phyloP scores from a whole-genome alignment of 2,329 filamentous ascomycete species.

The Neopestalotiopsis rosae region DNA sequence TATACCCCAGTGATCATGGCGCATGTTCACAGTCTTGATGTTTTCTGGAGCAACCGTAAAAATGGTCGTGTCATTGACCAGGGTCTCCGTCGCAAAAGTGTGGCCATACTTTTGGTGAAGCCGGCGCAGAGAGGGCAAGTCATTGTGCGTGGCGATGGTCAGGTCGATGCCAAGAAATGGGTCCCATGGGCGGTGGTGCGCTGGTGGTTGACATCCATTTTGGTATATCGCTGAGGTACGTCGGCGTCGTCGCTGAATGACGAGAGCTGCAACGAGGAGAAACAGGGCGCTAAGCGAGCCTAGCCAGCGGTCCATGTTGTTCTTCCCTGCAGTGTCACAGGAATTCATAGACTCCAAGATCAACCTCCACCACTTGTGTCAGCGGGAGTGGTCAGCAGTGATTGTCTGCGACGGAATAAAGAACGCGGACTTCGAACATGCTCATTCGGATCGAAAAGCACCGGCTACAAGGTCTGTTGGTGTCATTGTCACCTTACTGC shows the following conservation, averaged over 20 bases:
- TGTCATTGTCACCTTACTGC: too few species aligned
- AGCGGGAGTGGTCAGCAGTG: too few species aligned
- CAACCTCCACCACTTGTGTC: too few species aligned
- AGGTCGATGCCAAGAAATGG: background rate
- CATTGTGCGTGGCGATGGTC: background rate
- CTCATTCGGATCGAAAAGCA: too few species aligned
- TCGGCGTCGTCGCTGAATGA: background rate
- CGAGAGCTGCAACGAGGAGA: background rate
- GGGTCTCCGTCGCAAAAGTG: background rate
- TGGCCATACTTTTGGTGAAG: background rate
- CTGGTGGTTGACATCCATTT: background rate
- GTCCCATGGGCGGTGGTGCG: background rate
- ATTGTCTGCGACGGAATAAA: too few species aligned
- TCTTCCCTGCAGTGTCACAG: too few species aligned
- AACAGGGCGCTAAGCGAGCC: too few species aligned
- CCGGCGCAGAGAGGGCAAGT: background rate
- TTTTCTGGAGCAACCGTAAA: slow-evolving; percentile 16
- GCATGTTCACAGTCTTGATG: slow-evolving; percentile 9
- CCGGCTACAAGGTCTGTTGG: too few species aligned
- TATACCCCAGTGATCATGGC: slow-evolving; percentile 12
- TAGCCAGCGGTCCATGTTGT: too few species aligned
- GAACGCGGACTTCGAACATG: too few species aligned
- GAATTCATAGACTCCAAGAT: too few species aligned
- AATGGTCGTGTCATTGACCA: background rate
- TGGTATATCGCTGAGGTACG: background rate